A percentile compares a stretch with the other conserved stretches of the same genome.
phyloP scores from a whole-genome alignment of 176 grass and related monocot species.

The Hsuehochloa calcarea region DNA sequence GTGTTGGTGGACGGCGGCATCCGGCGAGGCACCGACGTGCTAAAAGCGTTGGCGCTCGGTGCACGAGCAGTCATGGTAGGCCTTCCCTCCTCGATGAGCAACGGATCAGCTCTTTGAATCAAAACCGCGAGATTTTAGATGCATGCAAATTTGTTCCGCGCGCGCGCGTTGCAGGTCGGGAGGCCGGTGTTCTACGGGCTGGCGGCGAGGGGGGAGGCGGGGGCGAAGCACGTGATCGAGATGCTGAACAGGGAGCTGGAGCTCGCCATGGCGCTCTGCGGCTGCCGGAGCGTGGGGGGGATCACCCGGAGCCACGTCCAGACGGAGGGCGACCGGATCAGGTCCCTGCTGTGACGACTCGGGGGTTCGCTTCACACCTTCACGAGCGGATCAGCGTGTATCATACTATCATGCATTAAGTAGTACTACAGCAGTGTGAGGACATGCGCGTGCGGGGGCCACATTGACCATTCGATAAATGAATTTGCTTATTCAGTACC shows the following conservation, averaged over 20 bases:
- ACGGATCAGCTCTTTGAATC: too few relatives aligned
- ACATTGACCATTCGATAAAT: too few relatives aligned
- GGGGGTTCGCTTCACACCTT: too few relatives aligned
- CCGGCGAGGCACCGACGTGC: constrained; percentile 74
- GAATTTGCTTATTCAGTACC: too few relatives aligned
- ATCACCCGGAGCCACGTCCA: constrained; percentile 59
- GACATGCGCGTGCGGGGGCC: too few relatives aligned
- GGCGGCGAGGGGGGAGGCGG: constrained; percentile 68
- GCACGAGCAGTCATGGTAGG: constrained; percentile 63
- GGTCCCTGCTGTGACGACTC: constrained; percentile 53
- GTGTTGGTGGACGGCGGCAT: constrained; percentile 84
- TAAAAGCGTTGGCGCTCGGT: constrained; percentile 89
- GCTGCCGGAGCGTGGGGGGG: constrained; percentile 53
- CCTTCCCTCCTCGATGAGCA: too few relatives aligned
- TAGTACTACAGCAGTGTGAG: too few relatives aligned
- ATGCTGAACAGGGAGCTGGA: constrained; percentile 77
- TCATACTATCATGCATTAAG: too few relatives aligned
- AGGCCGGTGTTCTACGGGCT: constrained; percentile 68
- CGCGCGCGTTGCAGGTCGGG: constrained; percentile 49
- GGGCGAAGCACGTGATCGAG: constrained; percentile 67
- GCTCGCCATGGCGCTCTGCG: constrained; percentile 76
- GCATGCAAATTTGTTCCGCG: not conserved
- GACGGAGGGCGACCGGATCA: constrained; percentile 54
- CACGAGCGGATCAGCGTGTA: too few relatives aligned
- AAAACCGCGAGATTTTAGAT: not conserved